Evolutionary conservation across 306 rosid genomes (phyloP).

Genomic region (Quercus ilex): DNA sequence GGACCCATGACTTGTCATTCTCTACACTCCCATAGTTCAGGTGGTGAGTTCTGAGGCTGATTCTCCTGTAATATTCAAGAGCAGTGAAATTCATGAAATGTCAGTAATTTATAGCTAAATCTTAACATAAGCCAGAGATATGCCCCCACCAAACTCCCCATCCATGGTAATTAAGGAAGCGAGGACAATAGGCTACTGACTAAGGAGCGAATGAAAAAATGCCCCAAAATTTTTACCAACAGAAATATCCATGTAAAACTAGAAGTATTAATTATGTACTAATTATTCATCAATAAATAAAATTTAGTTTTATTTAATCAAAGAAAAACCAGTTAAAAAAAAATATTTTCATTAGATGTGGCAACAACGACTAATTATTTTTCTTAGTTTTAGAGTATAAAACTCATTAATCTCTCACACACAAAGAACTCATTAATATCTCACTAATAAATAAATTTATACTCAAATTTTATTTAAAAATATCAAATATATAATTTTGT

Average conservation of each 20-base stretch:
- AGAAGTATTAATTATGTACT: no score
- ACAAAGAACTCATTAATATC: no score
- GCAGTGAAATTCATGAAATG: not conserved
- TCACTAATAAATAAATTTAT: no score
- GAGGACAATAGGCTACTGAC: not conserved
- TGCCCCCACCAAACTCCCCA: constrained; percentile 40
- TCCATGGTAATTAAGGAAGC: constrained; percentile 79
- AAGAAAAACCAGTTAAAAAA: no score
- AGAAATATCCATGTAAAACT: no score
- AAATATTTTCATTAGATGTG: no score
- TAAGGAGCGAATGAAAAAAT: not conserved
- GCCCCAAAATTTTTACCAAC: constrained; percentile 32
- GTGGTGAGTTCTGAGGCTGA: constrained; percentile 90
- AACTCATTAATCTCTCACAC: no score
- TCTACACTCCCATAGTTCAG: constrained; percentile 95
- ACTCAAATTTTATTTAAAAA: no score
- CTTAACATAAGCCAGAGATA: not conserved
- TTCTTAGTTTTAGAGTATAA: no score
- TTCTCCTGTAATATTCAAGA: constrained; percentile 54
- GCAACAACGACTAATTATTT: fast-evolving
- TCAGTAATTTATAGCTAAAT: not conserved
- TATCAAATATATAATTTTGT: no score
- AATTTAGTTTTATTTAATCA: no score
- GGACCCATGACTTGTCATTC: constrained; percentile 96
- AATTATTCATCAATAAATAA: no score